A percentile compares a stretch with the other conserved stretches of the same genome.
phyloP scores from a whole-genome alignment of 2,329 filamentous ascomycete species.

The Fusarium guadeloupense region DNA sequence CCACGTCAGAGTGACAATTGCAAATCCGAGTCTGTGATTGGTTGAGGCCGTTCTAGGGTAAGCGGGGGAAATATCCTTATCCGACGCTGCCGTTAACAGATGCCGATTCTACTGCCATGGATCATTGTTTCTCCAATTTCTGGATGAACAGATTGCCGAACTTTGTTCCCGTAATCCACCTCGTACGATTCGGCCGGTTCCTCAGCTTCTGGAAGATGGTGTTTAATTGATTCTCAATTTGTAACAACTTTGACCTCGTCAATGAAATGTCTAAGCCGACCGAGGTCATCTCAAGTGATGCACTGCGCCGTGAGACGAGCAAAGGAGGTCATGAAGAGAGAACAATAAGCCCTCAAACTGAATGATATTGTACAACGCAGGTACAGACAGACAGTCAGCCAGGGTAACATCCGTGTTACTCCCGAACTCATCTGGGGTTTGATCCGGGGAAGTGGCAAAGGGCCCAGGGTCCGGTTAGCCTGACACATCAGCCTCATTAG shows the following conservation, averaged over 20 bases:
- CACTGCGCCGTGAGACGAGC: no score
- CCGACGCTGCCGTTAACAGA: conserved; percentile 20
- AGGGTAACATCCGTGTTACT: no score
- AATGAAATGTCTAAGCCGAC: not conserved
- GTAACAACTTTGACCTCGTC: no score
- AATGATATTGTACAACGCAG: no score
- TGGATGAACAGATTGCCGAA: conserved; percentile 29
- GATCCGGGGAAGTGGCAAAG: conserved; percentile 4
- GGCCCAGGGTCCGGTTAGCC: not conserved
- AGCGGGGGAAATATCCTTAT: conserved; percentile 31
- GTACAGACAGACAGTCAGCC: no score
- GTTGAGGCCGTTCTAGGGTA: conserved; percentile 10
- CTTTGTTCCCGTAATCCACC: conserved; percentile 4
- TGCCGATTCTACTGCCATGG: conserved; percentile 18
- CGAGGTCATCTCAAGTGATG: no score
- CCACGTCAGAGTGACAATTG: conserved; percentile 27
- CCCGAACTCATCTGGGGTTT: not conserved
- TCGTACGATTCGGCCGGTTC: conserved; percentile 22
- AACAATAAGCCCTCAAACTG: no score
- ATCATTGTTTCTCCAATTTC: conserved; percentile 27
- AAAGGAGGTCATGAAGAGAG: no score
- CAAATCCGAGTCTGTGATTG: conserved; percentile 14
- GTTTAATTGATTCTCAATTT: no score
- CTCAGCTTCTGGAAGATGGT: no score
- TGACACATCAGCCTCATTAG: not conserved